Base-by-base conservation (phyloP, 2,329 filamentous ascomycete genomes). In the Epichloe bromicola region DNA sequence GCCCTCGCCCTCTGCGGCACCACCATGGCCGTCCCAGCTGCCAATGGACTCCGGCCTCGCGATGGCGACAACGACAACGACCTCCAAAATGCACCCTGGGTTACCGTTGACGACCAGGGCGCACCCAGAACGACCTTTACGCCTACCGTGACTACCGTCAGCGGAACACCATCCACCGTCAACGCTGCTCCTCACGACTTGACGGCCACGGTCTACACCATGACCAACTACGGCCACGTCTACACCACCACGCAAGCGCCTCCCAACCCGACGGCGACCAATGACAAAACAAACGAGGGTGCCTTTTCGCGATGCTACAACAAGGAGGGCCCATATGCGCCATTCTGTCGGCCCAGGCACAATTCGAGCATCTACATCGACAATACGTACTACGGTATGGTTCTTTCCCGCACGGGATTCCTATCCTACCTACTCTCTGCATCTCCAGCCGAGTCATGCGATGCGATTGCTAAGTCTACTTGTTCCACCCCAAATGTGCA, bases 241-340 rank as follows among this genome's bases (percentile, higher is more conserved):
- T 62, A 60, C 53, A 73, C 70, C 26, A 71, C 66, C 54, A 70
- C 67, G 17, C 68, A 70, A 44, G 63, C 64, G n/a, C 67, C 68
- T 41, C 70, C 75, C 12, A 65, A 68, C 50, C 71, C 73, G 23
- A 73, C 70, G 8, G 68, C 71, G 33, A 67, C 67, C 26, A 52
- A 54, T 33, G 61, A 60, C 57, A 65, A 64, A 51, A 62, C 67
- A 47, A 70, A 68, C 48, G 63, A 67, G 48, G 76, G 75, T 45
- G 68, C 70, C n/a, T 79, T 79, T 56, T 61, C 70, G 14, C 61
- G 70, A 23, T 80, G 76, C 62, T 60, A 65, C 60, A 78, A 78
- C 59, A 60, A 59, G 42, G 67, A 76, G 46, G 74, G 72, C 34
- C 59, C 62, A 15, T 60, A 67, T 52, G 72, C 70, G 51, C 78